These are phyloP conservation scores for Trametes cinnabarina DNA, from an alignment of 768 basidiomycete species.

Conservation along the genomic window DNA sequence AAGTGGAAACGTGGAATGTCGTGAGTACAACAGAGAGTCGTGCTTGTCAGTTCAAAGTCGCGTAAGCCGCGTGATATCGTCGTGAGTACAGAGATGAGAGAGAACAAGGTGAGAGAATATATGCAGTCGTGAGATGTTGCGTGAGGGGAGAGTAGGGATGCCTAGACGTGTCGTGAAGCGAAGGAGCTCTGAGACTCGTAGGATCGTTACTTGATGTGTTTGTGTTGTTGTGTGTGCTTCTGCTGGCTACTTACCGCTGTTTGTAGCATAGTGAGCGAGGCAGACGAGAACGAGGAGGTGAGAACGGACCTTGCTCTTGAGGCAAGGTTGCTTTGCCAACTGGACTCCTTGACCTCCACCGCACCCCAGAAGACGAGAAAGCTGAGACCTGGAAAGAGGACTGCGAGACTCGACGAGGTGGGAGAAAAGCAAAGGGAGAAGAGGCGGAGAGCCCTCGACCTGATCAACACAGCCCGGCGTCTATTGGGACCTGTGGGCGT, in stretches of 20 bases:
- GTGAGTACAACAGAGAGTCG: conserved; percentile 22
- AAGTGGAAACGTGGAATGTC: conserved; percentile 17
- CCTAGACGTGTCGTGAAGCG: conserved; percentile 17
- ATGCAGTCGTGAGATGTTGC: conserved; percentile 22
- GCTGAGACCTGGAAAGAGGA: conserved; percentile 10
- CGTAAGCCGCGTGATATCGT: not conserved
- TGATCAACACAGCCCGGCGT: conserved; percentile 13
- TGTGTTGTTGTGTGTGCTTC: conserved; percentile 10
- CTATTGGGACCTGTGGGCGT: conserved; percentile 18
- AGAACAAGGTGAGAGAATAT: conserved; percentile 3
- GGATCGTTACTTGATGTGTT: conserved; percentile 24
- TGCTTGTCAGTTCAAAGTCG: conserved; percentile 12
- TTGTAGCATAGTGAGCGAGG: not conserved
- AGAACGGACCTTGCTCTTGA: conserved; percentile 19
- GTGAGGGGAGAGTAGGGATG: conserved; percentile 12
- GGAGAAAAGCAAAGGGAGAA: conserved; percentile 11
- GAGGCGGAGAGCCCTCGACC: conserved; percentile 4
- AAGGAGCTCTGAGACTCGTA: conserved; percentile 20
- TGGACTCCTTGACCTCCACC: conserved; percentile 17
- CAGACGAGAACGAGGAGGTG: not conserved
- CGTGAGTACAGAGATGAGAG: conserved; percentile 17
- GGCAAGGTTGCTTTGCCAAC: conserved; percentile 25
- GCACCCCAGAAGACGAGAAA: conserved; percentile 22
- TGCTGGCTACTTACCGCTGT: conserved; percentile 24
- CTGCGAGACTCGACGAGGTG: conserved; percentile 21